These are phyloP conservation scores for Populus hybrid DNA, from an alignment of 441 rosid species.

Conservation along the genomic window DNA sequence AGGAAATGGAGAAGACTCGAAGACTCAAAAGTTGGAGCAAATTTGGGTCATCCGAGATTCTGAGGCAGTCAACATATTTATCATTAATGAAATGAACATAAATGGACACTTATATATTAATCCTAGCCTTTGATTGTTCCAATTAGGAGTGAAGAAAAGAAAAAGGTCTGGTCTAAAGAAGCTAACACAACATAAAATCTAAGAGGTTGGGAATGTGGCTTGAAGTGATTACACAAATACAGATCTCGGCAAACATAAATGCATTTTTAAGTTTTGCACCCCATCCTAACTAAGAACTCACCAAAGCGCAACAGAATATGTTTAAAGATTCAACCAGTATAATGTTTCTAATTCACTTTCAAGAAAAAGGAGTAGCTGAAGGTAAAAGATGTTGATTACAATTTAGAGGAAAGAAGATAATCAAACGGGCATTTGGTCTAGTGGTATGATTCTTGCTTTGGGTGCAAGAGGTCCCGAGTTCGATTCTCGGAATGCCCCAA, in stretches of 20 bases:
- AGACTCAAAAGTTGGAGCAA: too few species aligned
- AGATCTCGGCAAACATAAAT: neutral
- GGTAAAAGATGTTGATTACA: fast-evolving
- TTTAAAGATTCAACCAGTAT: neutral
- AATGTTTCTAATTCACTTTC: neutral
- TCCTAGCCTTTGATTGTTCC: too few species aligned
- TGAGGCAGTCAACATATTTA: too few species aligned
- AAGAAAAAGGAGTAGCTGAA: neutral
- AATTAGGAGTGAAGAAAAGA: neutral
- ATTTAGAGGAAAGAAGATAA: fast-evolving
- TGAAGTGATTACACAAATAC: neutral
- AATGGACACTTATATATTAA: too few species aligned
- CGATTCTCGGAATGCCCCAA: constrained; percentile 42
- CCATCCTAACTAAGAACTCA: neutral
- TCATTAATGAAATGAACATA: too few species aligned
- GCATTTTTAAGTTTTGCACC: neutral
- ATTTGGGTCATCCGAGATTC: too few species aligned
- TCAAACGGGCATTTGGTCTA: constrained; percentile 50
- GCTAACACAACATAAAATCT: neutral
- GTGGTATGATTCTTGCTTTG: constrained; percentile 70
- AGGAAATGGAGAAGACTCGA: too few species aligned
- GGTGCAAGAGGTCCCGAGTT: constrained; percentile 55
- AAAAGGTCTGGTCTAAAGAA: too few species aligned
- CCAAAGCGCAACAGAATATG: neutral
- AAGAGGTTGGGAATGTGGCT: neutral